Evolutionary conservation across 495 filamentous ascomycete genomes (phyloP).

Genomic region (Xylaria longipes): DNA sequence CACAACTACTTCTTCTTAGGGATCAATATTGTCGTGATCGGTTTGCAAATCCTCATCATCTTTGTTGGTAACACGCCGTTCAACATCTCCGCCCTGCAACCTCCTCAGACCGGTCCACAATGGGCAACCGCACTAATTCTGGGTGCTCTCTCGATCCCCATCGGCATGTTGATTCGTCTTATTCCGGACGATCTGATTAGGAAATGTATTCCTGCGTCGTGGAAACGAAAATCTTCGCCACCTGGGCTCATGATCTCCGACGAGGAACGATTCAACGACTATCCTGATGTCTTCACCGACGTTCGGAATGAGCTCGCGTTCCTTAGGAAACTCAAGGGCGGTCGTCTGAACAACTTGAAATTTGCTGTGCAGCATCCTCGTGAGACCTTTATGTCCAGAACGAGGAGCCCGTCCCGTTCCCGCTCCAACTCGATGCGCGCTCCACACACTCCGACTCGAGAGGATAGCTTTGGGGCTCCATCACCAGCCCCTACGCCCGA

Average conservation of each 20-base stretch:
- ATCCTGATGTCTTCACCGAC: constrained; percentile 73
- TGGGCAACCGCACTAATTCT: constrained; percentile 81
- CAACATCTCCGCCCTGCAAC: constrained; percentile 58
- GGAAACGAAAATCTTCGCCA: constrained; percentile 65
- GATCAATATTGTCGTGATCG: constrained; percentile 83
- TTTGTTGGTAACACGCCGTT: constrained; percentile 78
- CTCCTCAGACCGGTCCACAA: constrained; percentile 64
- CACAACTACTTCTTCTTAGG: constrained; percentile 81
- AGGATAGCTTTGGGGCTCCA: constrained; percentile 56
- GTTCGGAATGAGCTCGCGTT: constrained; percentile 84
- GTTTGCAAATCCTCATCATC: constrained; percentile 80
- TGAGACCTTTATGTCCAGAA: constrained; percentile 73
- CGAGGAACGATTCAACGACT: constrained; percentile 72
- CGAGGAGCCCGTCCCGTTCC: constrained; percentile 76
- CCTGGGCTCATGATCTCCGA: constrained; percentile 71
- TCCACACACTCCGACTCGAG: constrained; percentile 71
- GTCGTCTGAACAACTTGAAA: constrained; percentile 83
- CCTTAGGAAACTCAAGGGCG: constrained; percentile 89
- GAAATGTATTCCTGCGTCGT: constrained; percentile 68
- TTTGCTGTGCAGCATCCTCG: constrained; percentile 83
- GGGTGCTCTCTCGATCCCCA: constrained; percentile 73
- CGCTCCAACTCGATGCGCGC: constrained; percentile 65
- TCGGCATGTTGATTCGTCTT: constrained; percentile 73
- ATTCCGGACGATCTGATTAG: constrained; percentile 63
- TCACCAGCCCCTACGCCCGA: constrained; percentile 71